Evolutionary conservation across 2,329 filamentous ascomycete species (phyloP).

Genomic region (Pezicula carpinea): DNA sequence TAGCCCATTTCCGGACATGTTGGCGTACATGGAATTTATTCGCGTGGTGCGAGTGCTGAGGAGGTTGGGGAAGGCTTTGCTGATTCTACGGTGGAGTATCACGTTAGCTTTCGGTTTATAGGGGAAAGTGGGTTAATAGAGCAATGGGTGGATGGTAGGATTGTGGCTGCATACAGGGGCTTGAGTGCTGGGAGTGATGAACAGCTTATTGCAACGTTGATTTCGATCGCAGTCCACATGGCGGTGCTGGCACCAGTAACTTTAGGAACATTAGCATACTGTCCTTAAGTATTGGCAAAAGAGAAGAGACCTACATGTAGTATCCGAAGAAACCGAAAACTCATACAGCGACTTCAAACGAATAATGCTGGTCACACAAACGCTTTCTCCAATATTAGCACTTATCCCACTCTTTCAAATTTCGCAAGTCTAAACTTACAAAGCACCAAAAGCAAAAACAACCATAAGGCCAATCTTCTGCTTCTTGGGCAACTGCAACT

Average conservation of each 20-base stretch:
- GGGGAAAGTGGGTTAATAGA: no score
- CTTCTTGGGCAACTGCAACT: slow-evolving; percentile 27
- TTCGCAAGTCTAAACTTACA: slow-evolving; percentile 6
- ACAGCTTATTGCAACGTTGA: slow-evolving; percentile 45
- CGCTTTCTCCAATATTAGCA: slow-evolving; percentile 1
- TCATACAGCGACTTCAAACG: slow-evolving; percentile 7
- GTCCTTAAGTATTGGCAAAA: not conserved
- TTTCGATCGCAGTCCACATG: slow-evolving; percentile 41
- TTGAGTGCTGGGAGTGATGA: slow-evolving; percentile 46
- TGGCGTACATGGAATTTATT: not conserved
- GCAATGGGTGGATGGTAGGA: no score
- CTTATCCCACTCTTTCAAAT: not conserved
- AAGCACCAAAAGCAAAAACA: slow-evolving; percentile 32
- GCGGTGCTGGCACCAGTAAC: slow-evolving; percentile 7
- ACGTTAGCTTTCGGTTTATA: no score
- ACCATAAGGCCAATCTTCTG: slow-evolving; percentile 45
- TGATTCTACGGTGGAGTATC: not conserved
- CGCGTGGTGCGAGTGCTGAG: not conserved
- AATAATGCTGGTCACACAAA: slow-evolving; percentile 10
- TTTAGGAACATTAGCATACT: not conserved
- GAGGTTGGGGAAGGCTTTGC: not conserved
- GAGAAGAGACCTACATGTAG: not conserved
- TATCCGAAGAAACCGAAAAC: slow-evolving; percentile 5
- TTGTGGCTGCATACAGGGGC: slow-evolving; percentile 31
- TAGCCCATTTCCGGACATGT: not conserved